Evolutionary conservation across 23 red algal species (phyloP).

Genomic region (Gracilaria vermiculophylla): DNA sequence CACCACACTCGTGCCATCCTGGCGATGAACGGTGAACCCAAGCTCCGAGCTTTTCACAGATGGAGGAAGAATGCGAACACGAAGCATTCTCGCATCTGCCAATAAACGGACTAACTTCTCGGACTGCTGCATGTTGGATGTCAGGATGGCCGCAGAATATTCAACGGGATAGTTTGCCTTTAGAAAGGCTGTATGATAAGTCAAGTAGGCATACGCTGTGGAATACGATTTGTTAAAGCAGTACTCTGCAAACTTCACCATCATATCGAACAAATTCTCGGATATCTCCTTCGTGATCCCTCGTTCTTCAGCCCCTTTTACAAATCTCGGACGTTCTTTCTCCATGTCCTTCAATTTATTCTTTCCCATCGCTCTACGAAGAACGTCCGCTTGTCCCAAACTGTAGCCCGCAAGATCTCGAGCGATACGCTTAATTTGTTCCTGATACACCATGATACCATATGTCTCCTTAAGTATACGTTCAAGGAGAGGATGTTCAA

Average conservation of each 20-base stretch:
- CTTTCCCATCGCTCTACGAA: slow-evolving; percentile 95
- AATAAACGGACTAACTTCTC: slow-evolving; percentile 77
- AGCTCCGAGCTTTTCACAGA: slow-evolving; percentile 71
- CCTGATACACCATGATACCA: slow-evolving; percentile 96
- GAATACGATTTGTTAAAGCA: slow-evolving; percentile 99
- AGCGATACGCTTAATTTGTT: slow-evolving; percentile 98
- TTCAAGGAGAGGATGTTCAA: slow-evolving; percentile 75
- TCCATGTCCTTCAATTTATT: slow-evolving; percentile 95
- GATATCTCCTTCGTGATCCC: slow-evolving; percentile 50
- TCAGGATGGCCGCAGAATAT: slow-evolving; percentile 76
- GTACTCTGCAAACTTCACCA: slow-evolving; percentile 95
- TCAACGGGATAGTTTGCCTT: slow-evolving; percentile 95
- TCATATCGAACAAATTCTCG: slow-evolving; percentile 76
- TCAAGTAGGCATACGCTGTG: slow-evolving; percentile 87
- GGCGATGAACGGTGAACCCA: slow-evolving; percentile 60
- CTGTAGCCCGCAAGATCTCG: slow-evolving; percentile 90
- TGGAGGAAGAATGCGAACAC: slow-evolving; percentile 56
- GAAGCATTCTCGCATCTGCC: slow-evolving; percentile 39
- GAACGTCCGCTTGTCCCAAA: slow-evolving; percentile 88
- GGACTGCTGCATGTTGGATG: slow-evolving; percentile 64
- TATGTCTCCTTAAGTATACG: slow-evolving; percentile 92
- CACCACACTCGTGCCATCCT: slow-evolving; percentile 9
- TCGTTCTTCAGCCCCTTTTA: slow-evolving; percentile 63
- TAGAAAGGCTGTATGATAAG: slow-evolving; percentile 91
- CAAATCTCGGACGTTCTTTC: slow-evolving; percentile 71